phyloP scores from a whole-genome alignment of 345 rosid genomes.

The Zanthoxylum bungeanum region DNA sequence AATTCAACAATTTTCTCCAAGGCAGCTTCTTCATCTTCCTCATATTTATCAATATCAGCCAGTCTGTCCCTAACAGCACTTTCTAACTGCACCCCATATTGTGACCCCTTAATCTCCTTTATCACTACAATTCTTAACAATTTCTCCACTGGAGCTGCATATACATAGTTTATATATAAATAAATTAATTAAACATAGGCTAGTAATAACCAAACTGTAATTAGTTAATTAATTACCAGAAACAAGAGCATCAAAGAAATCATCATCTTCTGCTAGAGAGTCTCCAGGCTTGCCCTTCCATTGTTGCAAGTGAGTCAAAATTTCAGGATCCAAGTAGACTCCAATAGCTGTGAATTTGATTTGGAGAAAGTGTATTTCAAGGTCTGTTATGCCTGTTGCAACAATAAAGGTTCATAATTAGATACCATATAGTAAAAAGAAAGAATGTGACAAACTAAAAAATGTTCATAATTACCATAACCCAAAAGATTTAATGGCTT shows the following conservation, averaged over 20 bases:
- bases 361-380: slow-evolving; percentile 90
- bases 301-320: slow-evolving; percentile 44
- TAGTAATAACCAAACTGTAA: neutral
- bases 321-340: slow-evolving; percentile 73
- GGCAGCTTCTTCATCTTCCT: slow-evolving; percentile 87
- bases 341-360: slow-evolving; percentile 95
- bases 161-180: neutral
- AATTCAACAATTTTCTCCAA: slow-evolving; percentile 74
- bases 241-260: slow-evolving; percentile 71
- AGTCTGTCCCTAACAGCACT: slow-evolving; percentile 78
- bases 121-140: slow-evolving; percentile 77
- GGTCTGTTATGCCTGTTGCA: slow-evolving; percentile 80
- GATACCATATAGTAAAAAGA: too few relatives aligned
- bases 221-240: slow-evolving; percentile 41
- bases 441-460: too few relatives aligned
- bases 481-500: slow-evolving; percentile 69
- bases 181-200: neutral
- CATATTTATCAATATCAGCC: slow-evolving; percentile 78
- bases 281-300: slow-evolving; percentile 81
- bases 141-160: slow-evolving; percentile 66
- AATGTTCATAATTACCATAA: too few relatives aligned
- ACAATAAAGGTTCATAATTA: too few relatives aligned
- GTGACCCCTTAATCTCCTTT: slow-evolving; percentile 93
- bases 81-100: slow-evolving; percentile 88
- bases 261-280: slow-evolving; percentile 61